Base-by-base conservation (phyloP, 371 early-diverging fungal species). In the Haplosporangium sp. region DNA sequence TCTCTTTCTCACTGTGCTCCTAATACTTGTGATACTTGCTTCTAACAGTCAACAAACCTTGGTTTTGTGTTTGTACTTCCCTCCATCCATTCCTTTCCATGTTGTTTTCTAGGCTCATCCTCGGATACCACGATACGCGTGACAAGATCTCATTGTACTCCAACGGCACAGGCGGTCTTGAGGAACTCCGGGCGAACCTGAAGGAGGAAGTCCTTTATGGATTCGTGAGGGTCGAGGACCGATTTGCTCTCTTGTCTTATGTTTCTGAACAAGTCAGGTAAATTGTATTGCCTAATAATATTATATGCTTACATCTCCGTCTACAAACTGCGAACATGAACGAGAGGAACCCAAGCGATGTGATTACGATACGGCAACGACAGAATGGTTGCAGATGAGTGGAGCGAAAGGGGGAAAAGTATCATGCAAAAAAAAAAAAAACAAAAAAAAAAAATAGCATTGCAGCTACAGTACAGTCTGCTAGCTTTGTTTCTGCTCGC, bases 181-280 rank as follows among this genome's bases (percentile, higher is more conserved):
- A 86, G 73, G 92, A 90, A 66, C 84, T 92, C 61, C 82, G 84
- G 50, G 56, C 85, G 16, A 82, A 89, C 69, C 58, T 90, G 43
- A 82, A 66, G n/a, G 88, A 91, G 41, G 90, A 90, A 64, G 88
- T 92, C 12, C 71, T 90, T 2, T 92, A 87, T 76, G 91, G 89
- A 3, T 89, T 89, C 62, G 82, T 90, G 14, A 77, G 89, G 43
- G 81, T 89, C 13, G 91, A 92, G 38, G 87, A 87, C 61, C 82
- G 85, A 55, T 88, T 85, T 67, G 83, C 89, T n/a, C 80, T 89
- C 6, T 76, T 92, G 20, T 86, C 88, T 23, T 90, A 89, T 82
- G 88, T 92, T 16, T 87, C 89, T 20, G 90, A 90, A 54, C 85
- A 89, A 81, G 87, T 90, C 64, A 90, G 90, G 89, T 90, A 87